These are phyloP conservation scores for Avicennia marina DNA, from an alignment of 257 asterid species.

Conservation along the genomic window DNA sequence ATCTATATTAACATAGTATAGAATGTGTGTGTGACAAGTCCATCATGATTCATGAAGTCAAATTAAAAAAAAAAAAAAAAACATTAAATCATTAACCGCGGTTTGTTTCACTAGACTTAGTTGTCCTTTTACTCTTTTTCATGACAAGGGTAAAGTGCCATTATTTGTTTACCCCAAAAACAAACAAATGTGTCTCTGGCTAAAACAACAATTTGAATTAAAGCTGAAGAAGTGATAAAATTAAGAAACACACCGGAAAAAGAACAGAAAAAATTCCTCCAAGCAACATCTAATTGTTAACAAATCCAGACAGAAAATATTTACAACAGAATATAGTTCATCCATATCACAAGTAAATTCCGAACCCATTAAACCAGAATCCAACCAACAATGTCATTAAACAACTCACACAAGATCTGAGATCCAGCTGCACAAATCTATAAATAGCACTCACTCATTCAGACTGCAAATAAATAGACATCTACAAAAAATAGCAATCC, in stretches of 20 bases:
- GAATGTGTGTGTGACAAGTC: too few species aligned
- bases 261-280: not conserved
- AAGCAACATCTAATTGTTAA: not conserved
- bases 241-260: not conserved
- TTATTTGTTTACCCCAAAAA: too few species aligned
- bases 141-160: too few species aligned
- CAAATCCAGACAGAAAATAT: not conserved
- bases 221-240: not conserved
- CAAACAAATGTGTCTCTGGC: too few species aligned
- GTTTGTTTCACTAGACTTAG: too few species aligned
- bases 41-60: too few species aligned
- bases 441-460: not conserved
- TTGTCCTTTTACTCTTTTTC: too few species aligned
- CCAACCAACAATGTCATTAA: constrained; percentile 19
- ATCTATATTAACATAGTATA: too few species aligned
- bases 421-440: constrained; percentile 4
- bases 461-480: not conserved
- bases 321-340: not conserved
- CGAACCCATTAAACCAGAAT: constrained; percentile 21
- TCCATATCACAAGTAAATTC: constrained; percentile 9
- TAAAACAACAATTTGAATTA: not conserved
- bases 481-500: not conserved
- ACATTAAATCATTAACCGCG: too few species aligned
- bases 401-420: not conserved
- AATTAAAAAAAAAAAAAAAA: too few species aligned